Evolutionary conservation across 176 grass and related monocot species (phyloP).

Genomic region (Musa schizocarpa): DNA sequence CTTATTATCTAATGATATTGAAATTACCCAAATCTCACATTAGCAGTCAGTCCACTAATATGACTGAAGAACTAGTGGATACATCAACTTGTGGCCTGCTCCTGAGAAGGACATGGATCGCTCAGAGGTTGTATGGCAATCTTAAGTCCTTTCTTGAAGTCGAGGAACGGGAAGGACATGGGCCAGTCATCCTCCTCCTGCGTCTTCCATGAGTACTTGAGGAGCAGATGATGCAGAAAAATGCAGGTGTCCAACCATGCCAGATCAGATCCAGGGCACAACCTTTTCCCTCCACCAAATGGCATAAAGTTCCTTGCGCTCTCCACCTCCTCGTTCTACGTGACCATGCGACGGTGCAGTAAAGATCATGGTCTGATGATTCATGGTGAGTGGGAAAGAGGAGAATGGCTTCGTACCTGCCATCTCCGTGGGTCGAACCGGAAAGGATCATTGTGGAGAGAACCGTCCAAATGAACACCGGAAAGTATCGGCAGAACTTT

Average conservation of each 20-base stretch:
- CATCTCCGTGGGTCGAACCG: conserved; percentile 19
- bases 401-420: background rate
- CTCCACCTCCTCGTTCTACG: background rate
- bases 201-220: conserved; percentile 10
- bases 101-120: background rate
- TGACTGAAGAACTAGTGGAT: too few relatives aligned
- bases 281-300: conserved; percentile 13
- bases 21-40: too few relatives aligned
- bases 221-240: conserved; percentile 11
- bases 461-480: conserved; percentile 8
- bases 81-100: too few relatives aligned
- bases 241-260: background rate
- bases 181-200: conserved; percentile 2
- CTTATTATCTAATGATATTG: too few relatives aligned
- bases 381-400: background rate
- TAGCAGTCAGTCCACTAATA: too few relatives aligned
- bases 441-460: conserved; percentile 3
- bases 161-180: conserved; percentile 12
- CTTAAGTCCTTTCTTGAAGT: conserved; percentile 6
- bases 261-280: conserved; percentile 6
- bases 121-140: background rate
- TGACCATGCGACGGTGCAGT: background rate
- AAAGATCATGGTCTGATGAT: too few relatives aligned
- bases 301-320: conserved; percentile 3
- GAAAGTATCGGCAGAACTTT: conserved; percentile 12